phyloP scores from a whole-genome alignment of 208 protist species.

The Acanthamoeba sp. region DNA sequence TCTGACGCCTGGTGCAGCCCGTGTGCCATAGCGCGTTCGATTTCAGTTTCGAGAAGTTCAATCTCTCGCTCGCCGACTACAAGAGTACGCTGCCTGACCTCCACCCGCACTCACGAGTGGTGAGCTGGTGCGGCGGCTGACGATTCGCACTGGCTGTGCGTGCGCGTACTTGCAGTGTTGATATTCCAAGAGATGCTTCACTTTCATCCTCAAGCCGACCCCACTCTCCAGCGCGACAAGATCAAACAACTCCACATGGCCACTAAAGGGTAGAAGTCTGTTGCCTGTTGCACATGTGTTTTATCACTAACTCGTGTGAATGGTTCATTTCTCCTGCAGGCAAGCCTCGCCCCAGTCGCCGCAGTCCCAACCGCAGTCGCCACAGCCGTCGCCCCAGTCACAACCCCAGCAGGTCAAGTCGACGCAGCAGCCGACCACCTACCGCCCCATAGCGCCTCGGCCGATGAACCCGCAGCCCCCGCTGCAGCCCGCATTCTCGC shows the following conservation, averaged over 20 bases:
- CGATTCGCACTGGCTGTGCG: no score
- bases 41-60: slow-evolving; percentile 66
- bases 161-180: not conserved
- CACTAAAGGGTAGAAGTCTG: not conserved
- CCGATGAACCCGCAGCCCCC: not conserved
- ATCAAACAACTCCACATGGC: not conserved
- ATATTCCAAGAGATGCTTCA: slow-evolving; percentile 51
- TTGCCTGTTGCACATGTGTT: no score
- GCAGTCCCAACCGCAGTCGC: not conserved
- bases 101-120: not conserved
- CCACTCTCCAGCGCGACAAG: not conserved
- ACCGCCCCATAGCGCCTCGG: not conserved
- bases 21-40: slow-evolving; percentile 50
- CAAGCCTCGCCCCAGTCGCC: not conserved
- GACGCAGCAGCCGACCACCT: not conserved
- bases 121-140: no score
- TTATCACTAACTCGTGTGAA: no score
- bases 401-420: not conserved
- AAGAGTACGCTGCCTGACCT: not conserved
- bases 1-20: not conserved
- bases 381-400: not conserved
- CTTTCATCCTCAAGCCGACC: slow-evolving; percentile 43
- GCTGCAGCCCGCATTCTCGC: not conserved
- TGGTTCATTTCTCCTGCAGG: no score
- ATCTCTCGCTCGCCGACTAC: not conserved